Base-by-base conservation (phyloP, 2,329 filamentous ascomycete species). In the Fusarium pseudoanthophilum region DNA sequence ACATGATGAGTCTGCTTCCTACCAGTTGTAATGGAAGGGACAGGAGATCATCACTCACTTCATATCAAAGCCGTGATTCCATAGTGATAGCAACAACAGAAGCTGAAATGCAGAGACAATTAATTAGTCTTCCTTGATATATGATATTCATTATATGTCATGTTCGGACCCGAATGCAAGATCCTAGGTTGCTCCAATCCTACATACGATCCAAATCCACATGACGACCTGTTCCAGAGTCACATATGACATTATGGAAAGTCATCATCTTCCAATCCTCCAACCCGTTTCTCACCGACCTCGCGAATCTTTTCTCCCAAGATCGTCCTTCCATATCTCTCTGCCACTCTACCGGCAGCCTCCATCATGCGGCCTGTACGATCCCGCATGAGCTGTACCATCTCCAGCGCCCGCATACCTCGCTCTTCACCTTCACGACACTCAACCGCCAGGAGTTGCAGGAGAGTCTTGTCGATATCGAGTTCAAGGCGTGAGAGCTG, bases 401-500 rank as follows among this genome's bases (percentile, higher is more conserved):
- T 89, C 83, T 99, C 97, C 40, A 99, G 85, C 2, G 95, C 95
- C 75, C 95, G 94, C 94, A 98, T 98, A 11, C 95, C 95, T 36
- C 93, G 88, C 72, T 98, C 95, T 81, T 99, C 96, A 49, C 95
- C 94, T 75, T 96, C 94, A 67, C 95, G 91, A 81, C 96, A 99
- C 85, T 98, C 96, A 11, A 92, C 86, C 5, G 94, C 95, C 79
- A 99, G 86, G 80, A 98, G 88, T 84, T 98, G 95, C 72, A 99
- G 85, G 57, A 99, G 86, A 48, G 92, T 91, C 85, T 97, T 97
- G 85, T 99, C 95, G 42, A 97, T 90, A 49, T 97, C 94, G 49
- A 97, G 85, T 81, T 97, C 93, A 62, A 94, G 87, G 43, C 90
- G 87, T 20, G 90, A 88, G 20, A 97, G 87, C 51, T 90, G 88